Evolutionary conservation across 2,329 filamentous ascomycete genomes (phyloP).

Genomic region (Aspergillus tubingensis): DNA sequence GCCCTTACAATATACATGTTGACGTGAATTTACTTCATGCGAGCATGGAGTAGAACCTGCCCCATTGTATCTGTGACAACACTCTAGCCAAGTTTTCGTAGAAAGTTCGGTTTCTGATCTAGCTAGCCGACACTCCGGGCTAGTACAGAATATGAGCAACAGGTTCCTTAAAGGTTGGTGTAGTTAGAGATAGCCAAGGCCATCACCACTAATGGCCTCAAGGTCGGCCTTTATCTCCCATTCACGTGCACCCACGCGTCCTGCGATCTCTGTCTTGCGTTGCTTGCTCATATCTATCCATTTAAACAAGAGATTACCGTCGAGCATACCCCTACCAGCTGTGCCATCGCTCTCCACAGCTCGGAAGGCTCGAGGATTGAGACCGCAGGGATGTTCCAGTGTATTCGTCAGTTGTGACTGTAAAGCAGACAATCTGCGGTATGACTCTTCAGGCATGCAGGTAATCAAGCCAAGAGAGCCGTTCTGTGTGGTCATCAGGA

Average conservation of each 20-base stretch:
- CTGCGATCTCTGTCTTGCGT: constrained; percentile 70
- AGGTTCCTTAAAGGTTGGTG: background rate
- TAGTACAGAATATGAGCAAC: background rate
- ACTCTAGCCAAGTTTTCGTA: too few relatives aligned
- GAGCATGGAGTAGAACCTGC: background rate
- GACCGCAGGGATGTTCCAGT: constrained; percentile 72
- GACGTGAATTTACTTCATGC: background rate
- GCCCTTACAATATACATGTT: background rate
- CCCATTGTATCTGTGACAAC: too few relatives aligned
- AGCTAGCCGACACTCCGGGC: background rate
- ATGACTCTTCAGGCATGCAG: constrained; percentile 74
- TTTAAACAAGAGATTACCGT: constrained; percentile 72
- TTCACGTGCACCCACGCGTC: constrained; percentile 68
- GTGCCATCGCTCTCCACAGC: constrained; percentile 53
- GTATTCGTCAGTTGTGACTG: constrained; percentile 76
- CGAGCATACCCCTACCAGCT: constrained; percentile 67
- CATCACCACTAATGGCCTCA: constrained; percentile 64
- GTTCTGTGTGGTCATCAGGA: constrained; percentile 73
- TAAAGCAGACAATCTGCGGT: constrained; percentile 79
- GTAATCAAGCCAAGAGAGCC: constrained; percentile 77
- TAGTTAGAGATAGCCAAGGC: constrained; percentile 52
- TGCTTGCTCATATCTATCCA: constrained; percentile 76
- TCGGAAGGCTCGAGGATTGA: constrained; percentile 82
- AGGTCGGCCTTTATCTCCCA: constrained; percentile 71
- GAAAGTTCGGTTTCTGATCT: background rate